Evolutionary conservation across 768 basidiomycete species (phyloP), one percentile per base, ranked within the genome.

Genomic region (Pisolithus tinctorius): DNA sequence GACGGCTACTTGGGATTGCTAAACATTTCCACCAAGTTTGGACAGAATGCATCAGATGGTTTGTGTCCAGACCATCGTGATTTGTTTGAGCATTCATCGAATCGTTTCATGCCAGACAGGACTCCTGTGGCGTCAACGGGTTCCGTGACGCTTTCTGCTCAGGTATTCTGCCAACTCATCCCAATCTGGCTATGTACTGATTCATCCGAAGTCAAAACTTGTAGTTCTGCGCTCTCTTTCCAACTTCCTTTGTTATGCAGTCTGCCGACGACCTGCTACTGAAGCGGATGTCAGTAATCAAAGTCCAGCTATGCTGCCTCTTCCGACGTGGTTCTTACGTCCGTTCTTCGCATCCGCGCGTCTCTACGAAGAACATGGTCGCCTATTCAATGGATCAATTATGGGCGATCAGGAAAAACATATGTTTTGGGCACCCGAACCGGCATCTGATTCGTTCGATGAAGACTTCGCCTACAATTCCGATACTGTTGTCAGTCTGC

Each of bases 1-100:
- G 83, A 87, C 60, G 89, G 89, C 2, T 91, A 91, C 63, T 76
- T 93, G 11, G 82, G 86, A n/a, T 76, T 91, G 54, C 67, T 93
- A 51, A 86, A 76, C 55, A 83, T 80, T 4, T 82, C 85, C 16
- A 81, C 81, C 2, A 79, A 73, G 55, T 82, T 79, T 55, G 79
- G 78, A 34, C 11, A 34, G 34, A 34, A 34, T 34, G 79, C 79
- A 49, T 70, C 65, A 10, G 77, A 80, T 51, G 83, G 84, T 80
- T 54, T 17, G 34, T 45, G 20, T n/a, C n/a, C 25, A 66, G 49
- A 10, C 34, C 41, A 27, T 38, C 48, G 14, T 29, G 50, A 38
- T 34, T 20, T 20, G 20, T 20, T 20, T 16, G 16, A 23, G 11
- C 47, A 8, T 40, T 44, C 14, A 30, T 11, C 30, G 11, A 47